A percentile compares a stretch with the other conserved stretches of the same genome.
Evolutionary conservation across 73 alveolate genomes (phyloP).

Genomic region (Paraurostyla sp.): DNA sequence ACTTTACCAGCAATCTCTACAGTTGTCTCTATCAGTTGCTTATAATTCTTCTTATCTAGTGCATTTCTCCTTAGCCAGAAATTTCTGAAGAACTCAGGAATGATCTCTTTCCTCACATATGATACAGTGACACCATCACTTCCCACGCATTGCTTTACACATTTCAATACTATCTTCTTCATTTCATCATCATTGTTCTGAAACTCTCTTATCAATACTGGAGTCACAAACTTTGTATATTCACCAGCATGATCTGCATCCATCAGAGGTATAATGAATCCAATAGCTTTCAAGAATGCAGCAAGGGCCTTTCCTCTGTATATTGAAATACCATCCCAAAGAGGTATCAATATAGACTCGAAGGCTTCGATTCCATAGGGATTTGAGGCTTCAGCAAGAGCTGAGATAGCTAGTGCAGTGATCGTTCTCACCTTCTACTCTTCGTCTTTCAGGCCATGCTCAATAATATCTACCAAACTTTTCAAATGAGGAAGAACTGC

Average conservation of each 20-base stretch:
- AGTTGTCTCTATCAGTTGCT: constrained; percentile 99
- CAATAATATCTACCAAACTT: constrained; percentile 98
- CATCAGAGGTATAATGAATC: constrained; percentile 99
- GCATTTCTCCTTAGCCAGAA: constrained; percentile 97
- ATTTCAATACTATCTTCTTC: constrained; percentile 98
- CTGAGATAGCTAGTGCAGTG: constrained; percentile 99
- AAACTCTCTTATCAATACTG: constrained; percentile 95
- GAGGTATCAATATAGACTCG: constrained; percentile 96
- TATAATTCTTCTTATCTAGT: constrained; percentile 96
- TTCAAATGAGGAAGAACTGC: constrained; percentile 99
- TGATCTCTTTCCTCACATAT: constrained; percentile 95
- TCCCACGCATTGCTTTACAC: constrained; percentile 98
- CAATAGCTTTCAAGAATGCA: constrained; percentile 99
- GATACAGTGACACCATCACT: constrained; percentile 98
- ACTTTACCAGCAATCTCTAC: constrained; percentile 99
- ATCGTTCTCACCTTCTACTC: constrained; percentile 97
- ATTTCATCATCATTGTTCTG: constrained; percentile 98
- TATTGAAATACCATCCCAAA: constrained; percentile 98
- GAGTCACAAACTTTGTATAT: constrained; percentile 95
- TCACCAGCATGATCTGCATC: constrained; percentile 99
- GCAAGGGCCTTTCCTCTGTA: constrained; percentile 99
- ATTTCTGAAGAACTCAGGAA: constrained; percentile 87
- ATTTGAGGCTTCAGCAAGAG: constrained; percentile 99
- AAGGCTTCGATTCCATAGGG: constrained; percentile 99
- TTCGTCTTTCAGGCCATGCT: constrained; percentile 97